phyloP scores from a whole-genome alignment of 78 protist species.

The Dictyostelium intermedium region DNA sequence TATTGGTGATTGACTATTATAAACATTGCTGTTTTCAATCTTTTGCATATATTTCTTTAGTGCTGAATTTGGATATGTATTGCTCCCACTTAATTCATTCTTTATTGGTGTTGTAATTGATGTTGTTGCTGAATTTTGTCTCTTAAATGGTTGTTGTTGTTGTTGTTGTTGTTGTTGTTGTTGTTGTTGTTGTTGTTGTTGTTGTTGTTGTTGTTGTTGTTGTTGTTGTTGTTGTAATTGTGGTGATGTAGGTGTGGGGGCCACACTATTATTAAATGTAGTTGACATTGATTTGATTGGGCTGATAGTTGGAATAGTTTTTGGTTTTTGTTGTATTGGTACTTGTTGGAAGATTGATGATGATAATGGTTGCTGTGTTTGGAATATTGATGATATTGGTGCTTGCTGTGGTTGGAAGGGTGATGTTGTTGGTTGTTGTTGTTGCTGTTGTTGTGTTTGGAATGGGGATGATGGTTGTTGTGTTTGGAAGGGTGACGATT shows the following conservation, averaged over 20 bases:
- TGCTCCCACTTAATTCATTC: background rate
- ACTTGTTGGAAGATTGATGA: background rate
- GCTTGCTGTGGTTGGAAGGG: background rate
- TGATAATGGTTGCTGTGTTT: background rate
- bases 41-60: background rate
- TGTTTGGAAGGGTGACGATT: background rate
- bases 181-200: background rate
- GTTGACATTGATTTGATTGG: conserved; percentile 11
- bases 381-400: background rate
- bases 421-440: background rate
- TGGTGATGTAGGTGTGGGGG: background rate
- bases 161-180: background rate
- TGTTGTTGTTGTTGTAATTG: background rate
- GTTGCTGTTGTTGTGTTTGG: background rate
- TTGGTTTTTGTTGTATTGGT: background rate
- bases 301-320: background rate
- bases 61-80: background rate
- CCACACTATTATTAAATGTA: background rate
- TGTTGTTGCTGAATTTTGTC: background rate
- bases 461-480: background rate
- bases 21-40: background rate
- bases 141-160: background rate
- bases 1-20: background rate
- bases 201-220: background rate
- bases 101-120: background rate